Evolutionary conservation across 2,329 filamentous ascomycete species (phyloP).

Genomic region (Tolypocladium pustulatum): DNA sequence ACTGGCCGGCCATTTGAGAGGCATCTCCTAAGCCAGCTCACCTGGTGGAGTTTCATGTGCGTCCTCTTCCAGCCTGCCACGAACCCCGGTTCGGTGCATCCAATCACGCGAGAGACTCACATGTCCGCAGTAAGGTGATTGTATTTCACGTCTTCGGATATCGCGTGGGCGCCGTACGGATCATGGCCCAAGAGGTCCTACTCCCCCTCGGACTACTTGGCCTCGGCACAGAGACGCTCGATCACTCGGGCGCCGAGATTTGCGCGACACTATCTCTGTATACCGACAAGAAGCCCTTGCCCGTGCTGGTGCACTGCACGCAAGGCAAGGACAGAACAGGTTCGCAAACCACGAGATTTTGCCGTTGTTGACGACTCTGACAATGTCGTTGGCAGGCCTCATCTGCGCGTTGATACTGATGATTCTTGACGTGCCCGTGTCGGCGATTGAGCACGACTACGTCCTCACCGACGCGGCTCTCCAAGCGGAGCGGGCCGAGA

Average conservation of each 20-base stretch:
- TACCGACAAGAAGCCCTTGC: conserved; percentile 33
- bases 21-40: conserved; percentile 55
- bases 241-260: conserved; percentile 55
- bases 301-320: conserved; percentile 70
- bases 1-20: conserved; percentile 63
- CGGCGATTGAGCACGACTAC: conserved; percentile 64
- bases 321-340: conserved; percentile 71
- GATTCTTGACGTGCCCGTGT: conserved; percentile 43
- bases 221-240: conserved; percentile 58
- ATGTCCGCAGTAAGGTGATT: conserved; percentile 31
- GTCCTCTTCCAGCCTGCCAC: conserved; percentile 6
- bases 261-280: conserved; percentile 24
- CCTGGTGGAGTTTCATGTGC: conserved; percentile 56
- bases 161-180: conserved; percentile 55
- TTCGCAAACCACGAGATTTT: conserved; percentile 2
- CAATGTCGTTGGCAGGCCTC: conserved; percentile 41
- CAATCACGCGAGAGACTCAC: background rate
- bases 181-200: conserved; percentile 64
- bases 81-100: background rate
- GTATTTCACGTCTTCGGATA: conserved; percentile 55
- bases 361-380: conserved; percentile 18
- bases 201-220: conserved; percentile 60
- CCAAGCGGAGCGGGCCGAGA: conserved; percentile 47
- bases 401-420: conserved; percentile 59
- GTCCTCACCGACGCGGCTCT: conserved; percentile 51